Conservation (phyloP, 257 asterid genomes). For the Nicotiana attenuata region DNA sequence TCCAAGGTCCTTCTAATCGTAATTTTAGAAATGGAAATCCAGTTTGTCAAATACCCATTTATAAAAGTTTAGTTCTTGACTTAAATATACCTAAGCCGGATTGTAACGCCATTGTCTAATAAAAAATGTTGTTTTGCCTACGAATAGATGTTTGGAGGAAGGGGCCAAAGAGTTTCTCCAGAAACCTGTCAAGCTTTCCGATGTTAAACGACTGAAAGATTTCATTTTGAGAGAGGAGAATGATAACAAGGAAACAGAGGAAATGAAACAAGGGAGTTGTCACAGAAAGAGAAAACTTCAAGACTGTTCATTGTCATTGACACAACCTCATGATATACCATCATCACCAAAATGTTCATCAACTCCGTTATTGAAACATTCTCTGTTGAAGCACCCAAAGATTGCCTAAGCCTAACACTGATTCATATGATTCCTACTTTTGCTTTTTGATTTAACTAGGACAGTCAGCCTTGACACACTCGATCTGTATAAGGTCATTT, state of each 20-base stretch:
- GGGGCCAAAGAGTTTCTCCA: slow-evolving; percentile 84
- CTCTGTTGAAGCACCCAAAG: neutral
- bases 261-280: slow-evolving; percentile 4
- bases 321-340: neutral
- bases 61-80: too few species aligned
- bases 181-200: slow-evolving; percentile 77
- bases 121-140: neutral
- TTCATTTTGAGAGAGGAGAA: slow-evolving; percentile 39
- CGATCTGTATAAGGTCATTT: too few species aligned
- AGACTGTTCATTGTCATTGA: slow-evolving; percentile 8
- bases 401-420: neutral
- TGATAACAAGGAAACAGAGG: neutral
- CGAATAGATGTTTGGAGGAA: slow-evolving; percentile 67
- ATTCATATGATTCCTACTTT: too few species aligned
- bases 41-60: too few species aligned
- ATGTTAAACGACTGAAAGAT: slow-evolving; percentile 57
- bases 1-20: too few species aligned
- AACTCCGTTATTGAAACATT: neutral
- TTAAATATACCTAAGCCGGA: too few species aligned
- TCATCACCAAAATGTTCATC: neutral
- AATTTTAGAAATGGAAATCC: too few species aligned
- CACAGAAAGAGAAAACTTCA: slow-evolving; percentile 42
- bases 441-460: too few species aligned
- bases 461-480: too few species aligned
- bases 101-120: too few species aligned